phyloP scores from a whole-genome alignment of 2,329 filamentous ascomycete genomes.

The Phialophora expanda region DNA sequence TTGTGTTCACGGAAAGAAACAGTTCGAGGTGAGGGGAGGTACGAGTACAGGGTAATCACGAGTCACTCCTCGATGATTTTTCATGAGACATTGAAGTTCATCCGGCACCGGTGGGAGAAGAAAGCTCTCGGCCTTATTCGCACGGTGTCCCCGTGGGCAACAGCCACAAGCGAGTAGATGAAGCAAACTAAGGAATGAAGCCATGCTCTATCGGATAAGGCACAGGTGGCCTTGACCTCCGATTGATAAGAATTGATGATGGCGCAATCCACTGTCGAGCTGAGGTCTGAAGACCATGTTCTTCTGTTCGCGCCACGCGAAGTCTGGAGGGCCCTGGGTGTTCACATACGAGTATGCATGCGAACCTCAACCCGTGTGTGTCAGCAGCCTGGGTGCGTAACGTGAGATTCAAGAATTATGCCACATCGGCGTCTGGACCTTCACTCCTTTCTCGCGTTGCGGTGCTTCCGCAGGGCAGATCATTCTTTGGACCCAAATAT shows the following conservation, averaged over 20 bases:
- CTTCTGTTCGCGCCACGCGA: conserved; percentile 20
- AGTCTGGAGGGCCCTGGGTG: background rate
- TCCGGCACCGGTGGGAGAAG: background rate
- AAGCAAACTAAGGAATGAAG: conserved; percentile 30
- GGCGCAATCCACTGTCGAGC: conserved; percentile 29
- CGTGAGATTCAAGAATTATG: conserved; percentile 13
- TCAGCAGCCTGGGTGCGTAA: background rate
- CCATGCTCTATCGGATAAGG: conserved; percentile 28
- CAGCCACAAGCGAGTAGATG: conserved; percentile 31
- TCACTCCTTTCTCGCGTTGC: conserved; percentile 12
- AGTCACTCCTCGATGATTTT: background rate
- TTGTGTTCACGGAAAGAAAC: background rate
- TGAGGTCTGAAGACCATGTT: conserved; percentile 12
- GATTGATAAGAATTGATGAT: conserved; percentile 25
- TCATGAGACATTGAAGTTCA: background rate
- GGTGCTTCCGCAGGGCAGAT: conserved; percentile 24
- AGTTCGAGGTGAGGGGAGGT: background rate
- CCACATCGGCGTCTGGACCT: conserved; percentile 16
- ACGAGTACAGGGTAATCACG: background rate
- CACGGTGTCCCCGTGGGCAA: conserved; percentile 25
- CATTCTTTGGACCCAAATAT: conserved; percentile 19
- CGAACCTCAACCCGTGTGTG: conserved; percentile 2
- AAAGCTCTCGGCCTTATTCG: conserved; percentile 9
- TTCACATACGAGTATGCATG: conserved; percentile 5
- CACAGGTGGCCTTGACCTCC: conserved; percentile 11